phyloP scores from a whole-genome alignment of 805 yeast species.

The Ogataea angusta region DNA sequence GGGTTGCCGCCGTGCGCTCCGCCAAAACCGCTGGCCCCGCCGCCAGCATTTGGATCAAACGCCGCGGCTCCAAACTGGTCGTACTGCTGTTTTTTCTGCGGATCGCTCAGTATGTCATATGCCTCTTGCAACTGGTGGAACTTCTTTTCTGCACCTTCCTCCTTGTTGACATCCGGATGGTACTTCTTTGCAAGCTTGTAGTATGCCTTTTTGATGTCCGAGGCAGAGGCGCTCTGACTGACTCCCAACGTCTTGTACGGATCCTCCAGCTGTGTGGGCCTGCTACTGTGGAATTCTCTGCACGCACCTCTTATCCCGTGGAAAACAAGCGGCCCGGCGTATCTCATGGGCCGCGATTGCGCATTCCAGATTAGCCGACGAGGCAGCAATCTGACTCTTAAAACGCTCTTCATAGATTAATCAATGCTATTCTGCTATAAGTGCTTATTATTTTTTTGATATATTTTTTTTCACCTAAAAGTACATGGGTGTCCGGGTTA shows the following conservation, averaged over 20 bases:
- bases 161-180: slow-evolving; percentile 97
- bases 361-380: slow-evolving; percentile 1
- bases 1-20: slow-evolving; percentile 45
- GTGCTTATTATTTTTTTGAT: not conserved
- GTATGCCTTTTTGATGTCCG: slow-evolving; percentile 94
- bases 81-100: slow-evolving; percentile 79
- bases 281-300: slow-evolving; percentile 44
- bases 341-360: not conserved
- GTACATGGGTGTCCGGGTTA: slow-evolving; percentile 8
- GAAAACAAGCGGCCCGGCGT: not conserved
- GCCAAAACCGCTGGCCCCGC: slow-evolving; percentile 39
- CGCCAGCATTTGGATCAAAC: slow-evolving; percentile 60
- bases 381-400: slow-evolving; percentile 1
- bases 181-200: slow-evolving; percentile 88
- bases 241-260: slow-evolving; percentile 88
- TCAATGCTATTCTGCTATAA: not conserved
- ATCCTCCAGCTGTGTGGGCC: slow-evolving; percentile 42
- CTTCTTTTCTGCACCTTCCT: slow-evolving; percentile 77
- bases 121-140: slow-evolving; percentile 94
- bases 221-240: slow-evolving; percentile 59
- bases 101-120: slow-evolving; percentile 85
- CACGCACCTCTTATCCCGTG: not conserved
- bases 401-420: slow-evolving; percentile 3
- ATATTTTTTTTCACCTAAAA: slow-evolving; percentile 1
- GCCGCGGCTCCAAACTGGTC: slow-evolving; percentile 92